phyloP scores from a whole-genome alignment of 1,139 yeast genomes.

The Blastobotrys malaysiensis region DNA sequence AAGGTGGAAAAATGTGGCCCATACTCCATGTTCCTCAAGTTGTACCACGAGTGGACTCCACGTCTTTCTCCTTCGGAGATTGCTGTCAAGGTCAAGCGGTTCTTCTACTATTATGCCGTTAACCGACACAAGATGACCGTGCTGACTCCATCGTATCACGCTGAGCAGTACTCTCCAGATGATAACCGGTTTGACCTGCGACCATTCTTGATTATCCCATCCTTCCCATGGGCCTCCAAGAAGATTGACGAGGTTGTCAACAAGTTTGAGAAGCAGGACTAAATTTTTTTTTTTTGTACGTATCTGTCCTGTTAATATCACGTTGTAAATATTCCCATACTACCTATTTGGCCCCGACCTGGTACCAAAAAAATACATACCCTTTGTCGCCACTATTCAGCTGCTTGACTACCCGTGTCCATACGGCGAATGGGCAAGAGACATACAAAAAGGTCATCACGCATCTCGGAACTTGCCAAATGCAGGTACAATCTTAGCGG shows the following conservation, averaged over 20 bases:
- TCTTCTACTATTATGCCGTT: constrained; percentile 88
- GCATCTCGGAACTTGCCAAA: constrained; percentile 28
- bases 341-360: too few species aligned
- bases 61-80: constrained; percentile 73
- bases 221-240: constrained; percentile 83
- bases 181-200: constrained; percentile 93
- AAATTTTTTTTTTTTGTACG: not conserved
- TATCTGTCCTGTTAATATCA: not conserved
- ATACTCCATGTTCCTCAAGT: constrained; percentile 82
- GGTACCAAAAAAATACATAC: too few species aligned
- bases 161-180: constrained; percentile 96
- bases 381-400: too few species aligned
- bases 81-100: constrained; percentile 86
- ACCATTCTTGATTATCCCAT: constrained; percentile 88
- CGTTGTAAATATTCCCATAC: not conserved
- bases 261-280: constrained; percentile 14
- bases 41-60: constrained; percentile 90
- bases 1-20: constrained; percentile 96
- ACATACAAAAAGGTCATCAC: too few species aligned
- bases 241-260: constrained; percentile 74
- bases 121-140: constrained; percentile 97
- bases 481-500: constrained; percentile 28
- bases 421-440: too few species aligned
- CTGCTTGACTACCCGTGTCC: too few species aligned
- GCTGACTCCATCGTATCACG: constrained; percentile 93